Percentiles rank a stretch among this genome's conserved stretches.
phyloP scores from a whole-genome alignment of 495 filamentous ascomycete genomes.

The Lentithecium fluviatile region DNA sequence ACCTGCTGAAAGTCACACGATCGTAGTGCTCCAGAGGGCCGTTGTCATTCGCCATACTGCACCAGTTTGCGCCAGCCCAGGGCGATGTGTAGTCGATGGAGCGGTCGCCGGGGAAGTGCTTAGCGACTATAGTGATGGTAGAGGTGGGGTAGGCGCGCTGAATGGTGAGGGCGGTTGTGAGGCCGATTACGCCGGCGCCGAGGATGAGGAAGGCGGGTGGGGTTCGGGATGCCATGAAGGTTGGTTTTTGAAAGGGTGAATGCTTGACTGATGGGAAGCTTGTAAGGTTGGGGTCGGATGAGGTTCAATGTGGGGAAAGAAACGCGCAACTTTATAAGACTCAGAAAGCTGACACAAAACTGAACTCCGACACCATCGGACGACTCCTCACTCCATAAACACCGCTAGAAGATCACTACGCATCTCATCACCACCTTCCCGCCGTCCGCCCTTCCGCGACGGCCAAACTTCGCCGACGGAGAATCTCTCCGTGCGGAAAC shows the following conservation, averaged over 20 bases:
- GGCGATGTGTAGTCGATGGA: constrained; percentile 37
- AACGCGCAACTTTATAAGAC: too few species aligned
- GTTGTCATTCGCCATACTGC: constrained; percentile 36
- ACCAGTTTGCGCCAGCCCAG: constrained; percentile 42
- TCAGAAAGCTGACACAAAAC: too few species aligned
- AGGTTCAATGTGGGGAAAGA: too few species aligned
- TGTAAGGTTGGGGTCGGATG: too few species aligned
- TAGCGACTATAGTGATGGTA: constrained; percentile 36
- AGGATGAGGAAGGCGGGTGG: constrained; percentile 24
- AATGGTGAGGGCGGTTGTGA: constrained; percentile 39
- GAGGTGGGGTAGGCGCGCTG: constrained; percentile 20
- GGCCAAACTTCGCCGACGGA: background rate
- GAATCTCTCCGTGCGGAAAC: background rate
- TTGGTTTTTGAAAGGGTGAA: background rate
- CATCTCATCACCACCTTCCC: too few species aligned
- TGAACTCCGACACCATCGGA: too few species aligned
- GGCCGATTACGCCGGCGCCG: constrained; percentile 40
- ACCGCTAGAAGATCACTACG: too few species aligned
- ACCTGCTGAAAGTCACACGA: constrained; percentile 41
- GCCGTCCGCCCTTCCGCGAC: too few species aligned
- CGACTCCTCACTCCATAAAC: too few species aligned
- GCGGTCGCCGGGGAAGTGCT: constrained; percentile 40
- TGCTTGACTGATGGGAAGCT: background rate
- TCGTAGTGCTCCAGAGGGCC: constrained; percentile 44
- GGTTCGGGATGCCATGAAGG: background rate